Evolutionary conservation across 441 rosid genomes (phyloP), one percentile per base, ranked within the genome.

Genomic region (Euphorbia schlechtendalii): DNA sequence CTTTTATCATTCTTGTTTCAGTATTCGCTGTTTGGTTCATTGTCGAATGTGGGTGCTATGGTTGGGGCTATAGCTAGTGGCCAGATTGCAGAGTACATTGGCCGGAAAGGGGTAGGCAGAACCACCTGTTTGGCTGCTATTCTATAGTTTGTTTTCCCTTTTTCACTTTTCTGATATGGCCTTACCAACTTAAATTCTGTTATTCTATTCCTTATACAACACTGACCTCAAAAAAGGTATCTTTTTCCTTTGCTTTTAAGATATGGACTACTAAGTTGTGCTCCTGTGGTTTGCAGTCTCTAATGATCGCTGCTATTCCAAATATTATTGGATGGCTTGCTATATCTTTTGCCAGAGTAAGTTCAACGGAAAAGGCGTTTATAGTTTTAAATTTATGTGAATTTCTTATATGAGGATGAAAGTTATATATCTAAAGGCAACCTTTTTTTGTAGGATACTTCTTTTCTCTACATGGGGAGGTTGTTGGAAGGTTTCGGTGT

Each of bases 381-480:
- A 22, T 41, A 0, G 30, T 27, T 8, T 69, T 32, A 2, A 22
- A 28, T 51, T 52, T 56, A 28, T 38, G 20, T 46, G 3, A 43
- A 62, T 61, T 53, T 52, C 28, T 38, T 20, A 62, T 34, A 32
- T 59, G 49, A 18, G 32, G 54, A 51, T 67, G 69, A 56, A 34
- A 22, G 49, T 30, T 21, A 64, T 41, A 40, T 67, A 27, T 27
- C 59, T 38, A 43, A 58, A 13, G 63, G 21, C 60, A 65, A 20
- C 28, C 58, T 27, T 55, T 63, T 28, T 38, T 56, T 27, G 56
- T 76, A 94, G 99, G 98, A 91, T 81, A 66, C 92, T 58, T 86
- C 96, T 40, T 91, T 94, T 81, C 87, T 94, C 20, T 94, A 89
- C 80, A 76, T 94, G 94, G 99, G 98, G 74, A 84, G 99, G 75